These are phyloP conservation scores for Boletus sp. DNA, from an alignment of 768 basidiomycete genomes.

Conservation along the genomic window DNA sequence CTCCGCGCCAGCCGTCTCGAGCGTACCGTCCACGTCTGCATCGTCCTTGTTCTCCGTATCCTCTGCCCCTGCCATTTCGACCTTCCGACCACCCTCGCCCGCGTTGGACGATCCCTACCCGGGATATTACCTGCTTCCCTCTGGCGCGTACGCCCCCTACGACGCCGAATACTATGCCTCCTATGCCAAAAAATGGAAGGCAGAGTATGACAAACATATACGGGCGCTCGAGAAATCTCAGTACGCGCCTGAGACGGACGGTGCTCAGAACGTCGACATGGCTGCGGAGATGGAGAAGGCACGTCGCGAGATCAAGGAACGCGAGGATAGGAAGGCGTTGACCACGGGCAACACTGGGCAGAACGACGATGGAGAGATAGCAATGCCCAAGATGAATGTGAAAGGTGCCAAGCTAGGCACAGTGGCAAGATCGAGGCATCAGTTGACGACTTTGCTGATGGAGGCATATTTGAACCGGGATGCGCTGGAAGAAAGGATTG, in stretches of 20 bases:
- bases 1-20: too few species aligned
- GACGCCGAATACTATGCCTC: slow-evolving; percentile 66
- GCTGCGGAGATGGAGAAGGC: slow-evolving; percentile 76
- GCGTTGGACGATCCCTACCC: slow-evolving; percentile 76
- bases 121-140: slow-evolving; percentile 83
- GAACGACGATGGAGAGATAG: slow-evolving; percentile 42
- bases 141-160: slow-evolving; percentile 75
- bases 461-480: slow-evolving; percentile 86
- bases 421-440: slow-evolving; percentile 71
- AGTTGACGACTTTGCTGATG: slow-evolving; percentile 74
- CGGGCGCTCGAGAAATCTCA: slow-evolving; percentile 75
- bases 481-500: slow-evolving; percentile 78
- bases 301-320: slow-evolving; percentile 68
- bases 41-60: slow-evolving; percentile 59
- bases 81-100: slow-evolving; percentile 72
- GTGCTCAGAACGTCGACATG: slow-evolving; percentile 62
- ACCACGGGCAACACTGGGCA: slow-evolving; percentile 55
- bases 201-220: too few species aligned
- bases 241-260: slow-evolving; percentile 40
- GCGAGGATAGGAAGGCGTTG: slow-evolving; percentile 73
- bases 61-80: slow-evolving; percentile 67
- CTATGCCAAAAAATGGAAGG: slow-evolving; percentile 73
- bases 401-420: slow-evolving; percentile 71
- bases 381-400: slow-evolving; percentile 80
- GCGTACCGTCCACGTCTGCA: too few species aligned